Evolutionary conservation across 1,284 basidiomycete species (phyloP).

Genomic region (Mycena sp.): DNA sequence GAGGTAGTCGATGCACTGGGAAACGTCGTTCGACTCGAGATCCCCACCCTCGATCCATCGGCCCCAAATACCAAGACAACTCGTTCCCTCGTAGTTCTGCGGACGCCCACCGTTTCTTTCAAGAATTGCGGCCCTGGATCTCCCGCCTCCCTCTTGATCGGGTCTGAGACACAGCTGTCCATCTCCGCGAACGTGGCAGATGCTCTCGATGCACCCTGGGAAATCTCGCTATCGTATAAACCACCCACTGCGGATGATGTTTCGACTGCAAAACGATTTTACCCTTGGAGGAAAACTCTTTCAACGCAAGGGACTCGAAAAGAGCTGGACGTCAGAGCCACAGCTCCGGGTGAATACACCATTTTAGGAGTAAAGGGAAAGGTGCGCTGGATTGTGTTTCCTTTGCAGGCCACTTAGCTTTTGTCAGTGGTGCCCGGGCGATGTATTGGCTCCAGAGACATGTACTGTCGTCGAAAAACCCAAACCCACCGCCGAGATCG

Average conservation of each 20-base stretch:
- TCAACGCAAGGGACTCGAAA: constrained; percentile 59
- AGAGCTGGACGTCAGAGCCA: constrained; percentile 64
- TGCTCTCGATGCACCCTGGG: constrained; percentile 73
- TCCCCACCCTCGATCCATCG: constrained; percentile 46
- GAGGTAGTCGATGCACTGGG: constrained; percentile 81
- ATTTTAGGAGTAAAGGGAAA: constrained; percentile 80
- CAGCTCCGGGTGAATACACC: constrained; percentile 85
- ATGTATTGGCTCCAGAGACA: constrained; percentile 83
- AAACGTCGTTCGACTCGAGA: constrained; percentile 66
- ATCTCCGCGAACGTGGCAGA: constrained; percentile 66
- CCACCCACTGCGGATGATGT: constrained; percentile 50
- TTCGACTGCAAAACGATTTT: constrained; percentile 54
- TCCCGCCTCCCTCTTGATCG: constrained; percentile 82
- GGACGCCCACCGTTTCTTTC: constrained; percentile 83
- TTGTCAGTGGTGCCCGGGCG: constrained; percentile 76
- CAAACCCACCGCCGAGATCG: constrained; percentile 83
- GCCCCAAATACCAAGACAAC: constrained; percentile 60
- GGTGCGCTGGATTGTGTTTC: constrained; percentile 46
- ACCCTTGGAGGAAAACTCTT: constrained; percentile 72
- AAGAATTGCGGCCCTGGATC: constrained; percentile 77
- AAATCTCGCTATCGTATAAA: constrained; percentile 70
- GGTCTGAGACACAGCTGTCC: constrained; percentile 65
- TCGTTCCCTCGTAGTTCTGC: constrained; percentile 79
- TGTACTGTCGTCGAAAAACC: constrained; percentile 84
- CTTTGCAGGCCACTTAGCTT: constrained; percentile 13